Base-by-base conservation (phyloP, 257 asterid species). In the Lycium ferocissimum region DNA sequence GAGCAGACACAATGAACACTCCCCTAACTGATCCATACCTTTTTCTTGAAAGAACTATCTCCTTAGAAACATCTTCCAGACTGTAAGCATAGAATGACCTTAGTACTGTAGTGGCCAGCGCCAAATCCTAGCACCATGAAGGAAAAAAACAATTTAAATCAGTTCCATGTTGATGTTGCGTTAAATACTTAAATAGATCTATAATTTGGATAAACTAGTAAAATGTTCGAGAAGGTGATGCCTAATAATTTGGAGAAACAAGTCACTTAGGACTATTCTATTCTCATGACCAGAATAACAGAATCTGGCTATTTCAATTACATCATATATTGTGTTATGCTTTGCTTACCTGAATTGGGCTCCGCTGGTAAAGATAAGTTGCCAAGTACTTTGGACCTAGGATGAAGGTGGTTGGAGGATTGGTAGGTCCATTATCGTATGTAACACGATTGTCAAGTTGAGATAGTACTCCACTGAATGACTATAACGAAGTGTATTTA, bases 11-110 rank as follows among this genome's bases (percentile, higher is more conserved):
- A 78, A 90, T 65, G 62, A 72, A 87, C 4, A 87, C 89, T 4
- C 91, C 81, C n/a, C 62, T 62, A 9, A 87, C 91, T 0, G 89
- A 84, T 20, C 86, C 88, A 56, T 87, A 89, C 4, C 40, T 85
- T 56, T 75, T 14, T 9, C 33, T 53, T 1, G 90, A 71, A 20
- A 87, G 5, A 53, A 4, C 58, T 53, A 87, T 8, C 59, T 73
- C 88, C 67, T 65, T 78, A 10, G 79, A 58, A 79, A 85, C 18
- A 20, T 86, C 88, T n/a, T 83, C 80, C 9, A 18, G 79, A 9
- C 7, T 43, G 75, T 86, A 89, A 38, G 70, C 11, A 57, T 70
- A 71, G 4, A 82, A 0, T 9, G 88, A 89, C 38, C 91, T 79
- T 45, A 83, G 56, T 45, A 89, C 81, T 20, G 56, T 15, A 0